phyloP scores from a whole-genome alignment of 306 rosid species.

The Alnus rubra region DNA sequence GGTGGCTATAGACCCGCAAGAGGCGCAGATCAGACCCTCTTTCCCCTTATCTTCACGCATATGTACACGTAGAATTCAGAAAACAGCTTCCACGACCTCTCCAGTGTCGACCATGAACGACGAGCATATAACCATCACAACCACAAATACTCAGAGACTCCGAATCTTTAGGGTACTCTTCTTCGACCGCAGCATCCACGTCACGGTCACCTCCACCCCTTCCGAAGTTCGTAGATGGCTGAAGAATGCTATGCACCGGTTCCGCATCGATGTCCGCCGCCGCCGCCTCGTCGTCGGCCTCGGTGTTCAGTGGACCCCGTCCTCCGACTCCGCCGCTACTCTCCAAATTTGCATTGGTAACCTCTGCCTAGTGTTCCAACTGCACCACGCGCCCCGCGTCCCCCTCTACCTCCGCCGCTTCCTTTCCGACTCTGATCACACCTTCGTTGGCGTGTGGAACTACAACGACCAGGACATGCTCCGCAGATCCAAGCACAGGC shows the following conservation, averaged over 20 bases:
- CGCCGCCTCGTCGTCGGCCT: slow-evolving; percentile 41
- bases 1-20: no score
- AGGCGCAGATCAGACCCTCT: no score
- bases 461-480: no score
- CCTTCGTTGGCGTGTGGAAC: slow-evolving; percentile 50
- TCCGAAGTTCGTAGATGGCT: slow-evolving; percentile 38
- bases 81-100: no score
- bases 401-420: slow-evolving; percentile 23
- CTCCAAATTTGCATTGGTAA: slow-evolving; percentile 45
- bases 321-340: slow-evolving; percentile 22
- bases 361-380: slow-evolving; percentile 42
- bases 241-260: background rate
- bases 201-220: slow-evolving; percentile 34
- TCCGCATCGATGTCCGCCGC: background rate
- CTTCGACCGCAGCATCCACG: background rate
- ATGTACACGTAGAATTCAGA: no score
- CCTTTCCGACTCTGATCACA: background rate
- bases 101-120: background rate
- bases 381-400: slow-evolving; percentile 9
- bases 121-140: background rate
- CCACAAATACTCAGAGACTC: background rate
- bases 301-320: slow-evolving; percentile 57
- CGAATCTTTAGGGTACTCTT: background rate
- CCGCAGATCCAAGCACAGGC: background rate
- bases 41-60: no score